Base-by-base conservation (phyloP, 73 alveolate species). In the Symbiodinium natans region DNA sequence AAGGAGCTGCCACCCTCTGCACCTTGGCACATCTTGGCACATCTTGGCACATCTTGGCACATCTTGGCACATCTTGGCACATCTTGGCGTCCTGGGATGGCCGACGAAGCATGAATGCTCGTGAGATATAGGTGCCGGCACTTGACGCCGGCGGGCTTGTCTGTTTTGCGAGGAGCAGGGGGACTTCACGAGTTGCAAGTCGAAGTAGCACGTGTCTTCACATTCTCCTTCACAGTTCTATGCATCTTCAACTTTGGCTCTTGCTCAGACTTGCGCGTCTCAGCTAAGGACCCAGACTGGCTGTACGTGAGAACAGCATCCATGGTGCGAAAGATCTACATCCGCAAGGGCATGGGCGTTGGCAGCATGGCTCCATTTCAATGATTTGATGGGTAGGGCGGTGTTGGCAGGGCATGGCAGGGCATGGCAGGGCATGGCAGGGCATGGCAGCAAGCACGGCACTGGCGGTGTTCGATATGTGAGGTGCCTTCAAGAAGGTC, bases 281-380 rank as follows among this genome's bases (percentile, higher is more conserved):
- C 59, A 46, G 6, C 59, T 46, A 7, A 92, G 83, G 98, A 92
- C 42, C 92, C 98, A 27, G 98, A 92, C 92, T 92, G 98, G 98
- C 74, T 92, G 92, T 92, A 92, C 71, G 92, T 92, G 25, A 56
- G 98, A 23, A 92, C 92, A 7, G 97, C 97, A 19, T 90, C 97
- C 40, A 90, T 90, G 97, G 98, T 92, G 40, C 80, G 98, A 34
- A 92, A 92, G 98, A 52, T 92, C 84, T 92, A 92, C 98, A 92
- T 92, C 63, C 98, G 98, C 92, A 74, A 92, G 98, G 98, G 98
- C 92, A 92, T 80, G 90, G 98, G 98, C 63, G 98, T 92, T 56
- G 98, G 98, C 31, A 34, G 54, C 98, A 46, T 1, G 89, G 29
- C 86, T 34, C 8, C 10, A n/a, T 3, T 9, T 63, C 80, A 6